Conservation (phyloP, 2,329 filamentous ascomycete species). For the Cadophora luteo-olivacea region DNA sequence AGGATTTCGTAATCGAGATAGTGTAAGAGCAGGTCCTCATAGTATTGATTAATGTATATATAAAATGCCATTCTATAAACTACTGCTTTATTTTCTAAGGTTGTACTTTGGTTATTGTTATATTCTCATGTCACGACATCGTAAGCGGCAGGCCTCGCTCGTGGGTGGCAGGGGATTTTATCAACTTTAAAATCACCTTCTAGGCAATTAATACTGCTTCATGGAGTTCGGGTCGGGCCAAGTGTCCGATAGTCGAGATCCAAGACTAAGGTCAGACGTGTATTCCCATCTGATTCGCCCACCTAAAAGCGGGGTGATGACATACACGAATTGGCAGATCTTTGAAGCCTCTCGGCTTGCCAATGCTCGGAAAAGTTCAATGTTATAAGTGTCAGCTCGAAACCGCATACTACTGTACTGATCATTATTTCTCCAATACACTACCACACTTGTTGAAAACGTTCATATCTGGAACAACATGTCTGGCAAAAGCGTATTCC, state of each 20-base stretch:
- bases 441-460: too few species aligned
- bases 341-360: background rate
- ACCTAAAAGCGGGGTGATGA: background rate
- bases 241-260: background rate
- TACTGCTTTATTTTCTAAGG: too few species aligned
- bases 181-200: too few species aligned
- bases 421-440: too few species aligned
- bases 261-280: background rate
- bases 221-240: background rate
- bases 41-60: background rate
- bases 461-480: slow-evolving; percentile 11
- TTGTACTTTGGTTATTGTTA: too few species aligned
- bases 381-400: background rate
- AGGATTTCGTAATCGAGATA: background rate
- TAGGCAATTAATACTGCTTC: too few species aligned
- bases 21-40: too few species aligned
- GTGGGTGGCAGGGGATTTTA: too few species aligned
- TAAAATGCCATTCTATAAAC: too few species aligned
- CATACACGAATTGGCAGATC: background rate
- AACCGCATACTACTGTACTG: background rate
- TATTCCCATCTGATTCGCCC: background rate
- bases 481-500: slow-evolving; percentile 45
- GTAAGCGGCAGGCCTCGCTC: too few species aligned
- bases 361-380: background rate
- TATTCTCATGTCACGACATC: too few species aligned